phyloP scores from a whole-genome alignment of 2,329 filamentous ascomycete genomes.

The Fusarium mangiferae region DNA sequence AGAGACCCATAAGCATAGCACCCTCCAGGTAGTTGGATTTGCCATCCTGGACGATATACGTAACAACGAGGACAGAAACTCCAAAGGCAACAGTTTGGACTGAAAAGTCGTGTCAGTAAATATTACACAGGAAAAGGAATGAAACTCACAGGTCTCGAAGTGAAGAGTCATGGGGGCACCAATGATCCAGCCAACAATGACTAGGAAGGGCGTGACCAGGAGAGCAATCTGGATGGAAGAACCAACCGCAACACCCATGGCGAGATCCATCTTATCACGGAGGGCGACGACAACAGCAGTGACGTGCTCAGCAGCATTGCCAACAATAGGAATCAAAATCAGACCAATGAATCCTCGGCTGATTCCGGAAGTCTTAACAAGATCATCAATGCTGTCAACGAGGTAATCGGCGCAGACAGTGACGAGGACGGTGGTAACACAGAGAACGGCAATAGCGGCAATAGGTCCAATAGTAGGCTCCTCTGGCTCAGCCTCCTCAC shows the following conservation, averaged over 20 bases:
- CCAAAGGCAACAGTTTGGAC: slow-evolving; percentile 83
- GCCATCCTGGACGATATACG: slow-evolving; percentile 81
- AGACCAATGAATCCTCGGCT: slow-evolving; percentile 85
- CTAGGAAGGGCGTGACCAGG: slow-evolving; percentile 82
- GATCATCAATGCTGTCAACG: slow-evolving; percentile 78
- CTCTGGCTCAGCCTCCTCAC: slow-evolving; percentile 55
- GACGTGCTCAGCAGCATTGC: slow-evolving; percentile 83
- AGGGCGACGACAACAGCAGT: slow-evolving; percentile 82
- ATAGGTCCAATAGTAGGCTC: slow-evolving; percentile 68
- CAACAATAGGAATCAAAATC: slow-evolving; percentile 82
- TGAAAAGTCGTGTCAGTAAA: slow-evolving; percentile 41
- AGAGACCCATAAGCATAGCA: slow-evolving; percentile 69
- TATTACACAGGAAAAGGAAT: background rate
- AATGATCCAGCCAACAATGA: slow-evolving; percentile 83
- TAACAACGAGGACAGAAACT: slow-evolving; percentile 78
- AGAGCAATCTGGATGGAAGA: slow-evolving; percentile 86
- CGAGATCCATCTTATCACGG: slow-evolving; percentile 79
- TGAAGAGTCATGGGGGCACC: slow-evolving; percentile 78
- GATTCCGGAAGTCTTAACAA: slow-evolving; percentile 76
- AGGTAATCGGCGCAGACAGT: slow-evolving; percentile 81
- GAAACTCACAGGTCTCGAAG: slow-evolving; percentile 70
- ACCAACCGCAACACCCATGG: slow-evolving; percentile 84
- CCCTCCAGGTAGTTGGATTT: slow-evolving; percentile 88
- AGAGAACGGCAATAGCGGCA: slow-evolving; percentile 72
- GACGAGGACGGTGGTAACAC: slow-evolving; percentile 76